phyloP scores from a whole-genome alignment of 2,329 filamentous ascomycete species.

The Cladosporium sp. region DNA sequence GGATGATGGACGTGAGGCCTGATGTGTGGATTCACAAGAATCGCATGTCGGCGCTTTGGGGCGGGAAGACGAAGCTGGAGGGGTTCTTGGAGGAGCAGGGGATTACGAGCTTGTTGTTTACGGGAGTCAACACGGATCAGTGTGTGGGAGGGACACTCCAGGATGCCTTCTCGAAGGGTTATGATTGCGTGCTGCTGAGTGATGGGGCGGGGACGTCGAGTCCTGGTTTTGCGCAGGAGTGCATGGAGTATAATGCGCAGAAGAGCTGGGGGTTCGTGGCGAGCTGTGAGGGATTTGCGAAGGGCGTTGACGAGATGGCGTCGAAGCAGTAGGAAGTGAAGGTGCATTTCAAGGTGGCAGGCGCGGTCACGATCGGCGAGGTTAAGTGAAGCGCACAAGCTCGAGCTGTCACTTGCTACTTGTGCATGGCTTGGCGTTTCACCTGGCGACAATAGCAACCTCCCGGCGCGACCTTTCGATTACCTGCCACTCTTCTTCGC shows the following conservation, averaged over 20 bases:
- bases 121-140: constrained; percentile 64
- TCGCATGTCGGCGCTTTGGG: constrained; percentile 61
- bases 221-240: constrained; percentile 41
- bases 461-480: not conserved
- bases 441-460: not conserved
- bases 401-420: not conserved
- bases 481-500: not conserved
- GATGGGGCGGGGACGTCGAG: constrained; percentile 59
- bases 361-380: too few relatives aligned
- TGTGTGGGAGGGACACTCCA: constrained; percentile 60
- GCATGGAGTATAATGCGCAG: constrained; percentile 40
- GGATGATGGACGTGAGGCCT: constrained; percentile 29
- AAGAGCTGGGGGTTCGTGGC: constrained; percentile 39
- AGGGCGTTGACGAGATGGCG: constrained; percentile 29
- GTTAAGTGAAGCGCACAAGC: not conserved
- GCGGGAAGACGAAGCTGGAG: constrained; percentile 46
- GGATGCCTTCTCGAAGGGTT: constrained; percentile 59
- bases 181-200: constrained; percentile 58
- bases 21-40: constrained; percentile 61
- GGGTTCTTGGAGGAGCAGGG: constrained; percentile 45
- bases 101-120: constrained; percentile 56
- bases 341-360: too few relatives aligned
- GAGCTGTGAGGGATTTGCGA: constrained; percentile 34
- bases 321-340: too few relatives aligned
- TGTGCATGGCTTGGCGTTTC: not conserved